Evolutionary conservation across 345 rosid species (phyloP).

Genomic region (Eucalyptus camaldulensis): DNA sequence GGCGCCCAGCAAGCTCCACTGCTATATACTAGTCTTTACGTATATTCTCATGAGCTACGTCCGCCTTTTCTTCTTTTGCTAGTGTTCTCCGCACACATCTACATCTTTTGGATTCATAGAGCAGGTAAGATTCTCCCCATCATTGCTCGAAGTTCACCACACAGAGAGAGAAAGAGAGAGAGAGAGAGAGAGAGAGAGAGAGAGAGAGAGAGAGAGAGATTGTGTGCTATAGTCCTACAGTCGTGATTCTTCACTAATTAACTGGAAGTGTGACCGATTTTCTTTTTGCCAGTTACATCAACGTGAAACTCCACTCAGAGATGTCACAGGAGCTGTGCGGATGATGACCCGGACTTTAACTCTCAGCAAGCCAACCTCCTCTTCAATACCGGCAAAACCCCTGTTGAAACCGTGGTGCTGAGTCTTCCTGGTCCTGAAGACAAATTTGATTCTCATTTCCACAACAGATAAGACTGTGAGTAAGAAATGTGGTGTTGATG

Average conservation of each 20-base stretch:
- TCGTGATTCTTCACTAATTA: background rate
- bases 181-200: background rate
- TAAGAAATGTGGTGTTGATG: background rate
- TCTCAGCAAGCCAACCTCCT: background rate
- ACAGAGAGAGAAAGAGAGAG: background rate
- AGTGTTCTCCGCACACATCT: background rate
- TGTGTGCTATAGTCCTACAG: background rate
- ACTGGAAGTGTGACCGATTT: background rate
- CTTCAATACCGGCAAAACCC: background rate
- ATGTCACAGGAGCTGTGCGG: background rate
- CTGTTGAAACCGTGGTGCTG: background rate
- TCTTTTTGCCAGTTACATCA: background rate
- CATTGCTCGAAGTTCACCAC: background rate
- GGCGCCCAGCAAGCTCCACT: background rate
- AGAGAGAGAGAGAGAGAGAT: background rate
- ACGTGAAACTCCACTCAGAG: background rate
- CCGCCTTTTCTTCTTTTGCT: background rate
- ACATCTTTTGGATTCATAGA: background rate
- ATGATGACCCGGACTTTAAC: background rate
- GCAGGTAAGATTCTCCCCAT: background rate
- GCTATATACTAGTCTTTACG: background rate
- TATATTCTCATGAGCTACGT: background rate
- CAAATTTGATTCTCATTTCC: background rate
- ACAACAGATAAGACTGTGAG: background rate
- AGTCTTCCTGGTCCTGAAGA: background rate